Evolutionary conservation across 2,329 filamentous ascomycete species (phyloP).

Genomic region (Xylaria sp.): DNA sequence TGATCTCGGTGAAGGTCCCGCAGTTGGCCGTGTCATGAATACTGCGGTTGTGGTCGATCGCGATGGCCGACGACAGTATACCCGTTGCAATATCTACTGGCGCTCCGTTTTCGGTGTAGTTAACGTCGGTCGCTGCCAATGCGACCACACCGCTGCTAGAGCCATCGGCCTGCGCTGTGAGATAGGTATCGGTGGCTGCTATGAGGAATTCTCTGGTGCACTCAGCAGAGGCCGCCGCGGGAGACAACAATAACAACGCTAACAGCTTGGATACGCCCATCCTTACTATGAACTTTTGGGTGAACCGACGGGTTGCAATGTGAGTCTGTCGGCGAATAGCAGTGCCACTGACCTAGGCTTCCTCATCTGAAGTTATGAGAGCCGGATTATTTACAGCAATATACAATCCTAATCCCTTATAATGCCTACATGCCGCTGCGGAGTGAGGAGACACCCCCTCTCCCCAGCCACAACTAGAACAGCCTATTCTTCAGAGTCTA

Average conservation of each 20-base stretch:
- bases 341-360: no score
- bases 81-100: conserved; percentile 24
- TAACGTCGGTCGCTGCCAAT: conserved; percentile 21
- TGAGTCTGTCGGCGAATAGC: no score
- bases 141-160: conserved; percentile 17
- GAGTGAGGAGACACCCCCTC: neutral
- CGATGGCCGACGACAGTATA: conserved; percentile 35
- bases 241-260: conserved; percentile 16
- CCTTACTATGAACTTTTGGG: no score
- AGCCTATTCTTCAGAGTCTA: conserved; percentile 17
- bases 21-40: conserved; percentile 39
- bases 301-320: no score
- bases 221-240: conserved; percentile 12
- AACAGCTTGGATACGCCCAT: conserved; percentile 9
- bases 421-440: neutral
- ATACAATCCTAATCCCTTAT: conserved; percentile 1
- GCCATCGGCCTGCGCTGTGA: conserved; percentile 29
- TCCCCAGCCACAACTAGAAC: conserved; percentile 7
- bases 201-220: conserved; percentile 29
- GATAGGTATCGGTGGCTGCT: conserved; percentile 29
- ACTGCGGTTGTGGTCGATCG: conserved; percentile 39
- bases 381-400: conserved; percentile 1
- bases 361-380: neutral
- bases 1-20: conserved; percentile 47
- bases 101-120: conserved; percentile 40